These are phyloP conservation scores for Syzygium jambos DNA, from an alignment of 345 rosid genomes.

Conservation along the genomic window DNA sequence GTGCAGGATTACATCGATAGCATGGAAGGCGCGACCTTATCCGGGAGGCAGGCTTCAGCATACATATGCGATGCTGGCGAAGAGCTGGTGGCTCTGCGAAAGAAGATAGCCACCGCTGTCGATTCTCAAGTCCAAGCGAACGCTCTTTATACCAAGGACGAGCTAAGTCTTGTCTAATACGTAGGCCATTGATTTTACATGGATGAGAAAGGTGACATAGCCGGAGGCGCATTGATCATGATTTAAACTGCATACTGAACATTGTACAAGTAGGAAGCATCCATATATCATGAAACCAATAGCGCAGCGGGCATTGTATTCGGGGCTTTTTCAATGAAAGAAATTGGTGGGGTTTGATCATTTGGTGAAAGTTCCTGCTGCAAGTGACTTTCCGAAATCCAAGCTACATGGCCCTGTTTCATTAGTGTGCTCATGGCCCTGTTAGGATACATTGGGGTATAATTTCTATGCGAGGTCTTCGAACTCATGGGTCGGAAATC, in stretches of 20 bases:
- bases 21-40: constrained; percentile 96
- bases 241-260: background rate
- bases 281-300: background rate
- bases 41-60: constrained; percentile 92
- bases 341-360: background rate
- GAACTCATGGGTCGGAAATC: background rate
- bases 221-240: background rate
- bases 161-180: constrained; percentile 59
- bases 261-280: background rate
- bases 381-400: background rate
- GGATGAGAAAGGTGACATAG: background rate
- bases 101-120: constrained; percentile 32
- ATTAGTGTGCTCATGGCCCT: background rate
- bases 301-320: background rate
- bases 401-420: background rate
- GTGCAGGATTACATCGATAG: constrained; percentile 95
- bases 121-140: constrained; percentile 19
- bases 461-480: background rate
- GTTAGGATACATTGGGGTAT: background rate
- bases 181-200: background rate
- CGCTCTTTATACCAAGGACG: constrained; percentile 30
- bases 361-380: background rate
- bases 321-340: background rate
- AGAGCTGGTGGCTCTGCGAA: constrained; percentile 62
- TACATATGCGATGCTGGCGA: constrained; percentile 80